Base-by-base conservation (phyloP, 2,329 filamentous ascomycete species). In the Cordyceps javanica region DNA sequence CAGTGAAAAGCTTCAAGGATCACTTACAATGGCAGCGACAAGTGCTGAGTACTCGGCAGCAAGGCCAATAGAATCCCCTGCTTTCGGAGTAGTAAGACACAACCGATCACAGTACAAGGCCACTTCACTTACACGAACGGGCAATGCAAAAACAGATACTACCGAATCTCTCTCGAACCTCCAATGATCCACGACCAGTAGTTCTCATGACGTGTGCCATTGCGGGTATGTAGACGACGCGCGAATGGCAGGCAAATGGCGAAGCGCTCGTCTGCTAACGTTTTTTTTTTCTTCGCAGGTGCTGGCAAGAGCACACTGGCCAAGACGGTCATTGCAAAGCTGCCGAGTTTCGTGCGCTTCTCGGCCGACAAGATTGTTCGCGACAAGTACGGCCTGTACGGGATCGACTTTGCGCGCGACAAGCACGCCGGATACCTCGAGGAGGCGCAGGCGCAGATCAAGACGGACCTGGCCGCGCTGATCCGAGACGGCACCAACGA, bases 401-500 rank as follows among this genome's bases (percentile, higher is more conserved):
- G 32, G 14, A 59, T 59, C 10, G 58, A 57, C 53, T 59, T 48
- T 34, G 28, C 55, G 28, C 36, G 36, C 32, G 55, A 53, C 21
- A 55, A 51, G 48, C 25, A 56, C 58, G 39, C 30, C 13, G 34
- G 36, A 1, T 57, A 56, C 25, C 46, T 45, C 14, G 58, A 57
- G 2, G 58, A 56, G n/a, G 58, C 52, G 30, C 52, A 51, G 14
- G 39, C n/a, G 16, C 38, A 28, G 2, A 46, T 59, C 30, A 51
- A 52, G 48, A 53, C 46, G n/a, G 49, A 53, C 2, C 44, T 67
- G 3, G 39, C 41, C 11, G 25, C 32, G 5, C 58, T 68, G 0
- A 36, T 64, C 2, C 36, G 62, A 8, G 59, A 61, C 1, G 59
- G 60, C 4, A 34, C 55, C 1, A 61, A 44, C 5, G 64, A 71